Percentiles rank a stretch among this genome's conserved stretches.
Evolutionary conservation across 73 alveolate species (phyloP).

Genomic region (Blepharisma stoltei): DNA sequence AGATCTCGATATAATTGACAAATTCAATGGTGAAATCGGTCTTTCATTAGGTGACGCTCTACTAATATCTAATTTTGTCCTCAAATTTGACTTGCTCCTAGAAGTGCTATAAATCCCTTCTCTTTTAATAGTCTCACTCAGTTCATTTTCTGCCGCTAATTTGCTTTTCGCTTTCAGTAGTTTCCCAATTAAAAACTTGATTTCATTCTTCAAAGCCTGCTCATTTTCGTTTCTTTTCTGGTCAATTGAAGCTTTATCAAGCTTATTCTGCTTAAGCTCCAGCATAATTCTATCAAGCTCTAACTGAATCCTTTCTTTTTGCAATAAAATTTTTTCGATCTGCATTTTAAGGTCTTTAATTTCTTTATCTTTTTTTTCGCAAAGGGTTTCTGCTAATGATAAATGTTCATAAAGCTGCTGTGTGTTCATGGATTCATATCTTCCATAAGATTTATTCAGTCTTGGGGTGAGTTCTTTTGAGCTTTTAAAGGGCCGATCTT

Average conservation of each 20-base stretch:
- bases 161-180: conserved; percentile 41
- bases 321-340: conserved; percentile 1
- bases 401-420: too few relatives aligned
- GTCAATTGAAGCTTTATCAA: conserved; percentile 31
- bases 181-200: conserved; percentile 44
- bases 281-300: conserved; percentile 16
- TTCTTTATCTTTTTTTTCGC: not conserved
- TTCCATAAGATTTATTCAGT: too few relatives aligned
- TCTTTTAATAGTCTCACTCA: not conserved
- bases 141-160: conserved; percentile 5
- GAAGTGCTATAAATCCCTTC: not conserved
- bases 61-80: too few relatives aligned
- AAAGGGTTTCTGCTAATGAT: too few relatives aligned
- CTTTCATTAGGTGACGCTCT: too few relatives aligned
- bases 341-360: not conserved
- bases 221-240: conserved; percentile 45
- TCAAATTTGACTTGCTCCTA: not conserved
- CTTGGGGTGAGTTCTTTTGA: too few relatives aligned
- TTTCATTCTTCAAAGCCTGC: conserved; percentile 42
- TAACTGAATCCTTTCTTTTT: not conserved
- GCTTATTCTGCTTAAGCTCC: conserved; percentile 26
- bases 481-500: not conserved
- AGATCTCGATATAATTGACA: too few relatives aligned
- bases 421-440: too few relatives aligned
- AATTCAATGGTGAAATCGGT: too few relatives aligned